Conservation (phyloP, 495 filamentous ascomycete genomes). For the Pyronema omphalodes region DNA sequence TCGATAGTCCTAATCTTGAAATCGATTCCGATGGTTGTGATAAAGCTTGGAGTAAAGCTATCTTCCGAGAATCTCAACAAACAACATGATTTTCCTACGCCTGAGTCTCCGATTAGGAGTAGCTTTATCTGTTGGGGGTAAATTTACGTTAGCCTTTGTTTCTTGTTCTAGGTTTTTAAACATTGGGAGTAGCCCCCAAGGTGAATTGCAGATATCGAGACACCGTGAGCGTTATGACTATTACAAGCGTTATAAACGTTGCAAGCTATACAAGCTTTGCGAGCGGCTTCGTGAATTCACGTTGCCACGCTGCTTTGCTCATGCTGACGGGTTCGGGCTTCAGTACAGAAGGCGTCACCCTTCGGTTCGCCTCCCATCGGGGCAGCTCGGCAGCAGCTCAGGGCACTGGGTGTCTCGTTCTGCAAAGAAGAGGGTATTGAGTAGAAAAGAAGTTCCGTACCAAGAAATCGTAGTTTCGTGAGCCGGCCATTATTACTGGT, state of each 20-base stretch:
- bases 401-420: too few species aligned
- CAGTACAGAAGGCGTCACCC: too few species aligned
- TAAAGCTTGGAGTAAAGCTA: constrained; percentile 96
- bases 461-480: constrained; percentile 95
- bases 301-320: too few species aligned
- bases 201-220: not conserved
- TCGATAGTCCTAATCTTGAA: constrained; percentile 99
- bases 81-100: constrained; percentile 97
- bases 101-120: constrained; percentile 92
- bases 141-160: too few species aligned
- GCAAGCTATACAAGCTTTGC: not conserved
- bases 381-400: too few species aligned
- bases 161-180: too few species aligned
- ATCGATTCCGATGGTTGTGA: constrained; percentile 98
- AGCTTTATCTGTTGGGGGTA: constrained; percentile 67
- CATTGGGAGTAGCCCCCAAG: not conserved
- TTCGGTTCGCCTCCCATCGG: too few species aligned
- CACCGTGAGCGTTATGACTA: too few species aligned
- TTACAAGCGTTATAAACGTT: not conserved
- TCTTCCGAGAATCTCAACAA: constrained; percentile 96
- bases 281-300: too few species aligned
- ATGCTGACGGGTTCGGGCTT: too few species aligned
- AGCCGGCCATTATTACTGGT: constrained; percentile 55
- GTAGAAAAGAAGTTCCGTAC: constrained; percentile 33
- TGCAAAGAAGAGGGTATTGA: too few species aligned